Evolutionary conservation across 352 stramenopile species (phyloP), one percentile per base, ranked within the genome.

Genomic region (Phytophthora cactorum): DNA sequence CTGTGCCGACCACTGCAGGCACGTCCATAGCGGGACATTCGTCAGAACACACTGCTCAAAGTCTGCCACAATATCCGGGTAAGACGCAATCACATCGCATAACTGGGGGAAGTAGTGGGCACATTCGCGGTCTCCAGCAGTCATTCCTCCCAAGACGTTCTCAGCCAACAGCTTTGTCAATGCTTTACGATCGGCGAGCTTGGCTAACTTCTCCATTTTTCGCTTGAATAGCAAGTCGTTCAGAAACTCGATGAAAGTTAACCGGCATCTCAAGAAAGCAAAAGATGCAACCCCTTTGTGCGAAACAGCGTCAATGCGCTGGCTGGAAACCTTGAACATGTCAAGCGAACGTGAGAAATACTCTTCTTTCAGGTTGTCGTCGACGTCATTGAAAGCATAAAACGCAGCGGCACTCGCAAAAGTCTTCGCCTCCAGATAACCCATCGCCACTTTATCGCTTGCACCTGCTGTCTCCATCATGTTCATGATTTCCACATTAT

Each of bases 31-130:
- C 4, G 87, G 87, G 11, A 93, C 70, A 3, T 79, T 68, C 4
- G 60, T 63, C 12, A 91, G 46, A 32, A 91, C 51, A 12, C 64
- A 71, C 28, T 77, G 57, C 36, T 90, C 71, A 52, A 92, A 86
- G 0, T 75, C 55, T 1, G 50, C 17, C 12, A 88, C 74, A 55
- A 93, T 63, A 8, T 75, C 77, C 5, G 75, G 73, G 44, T 80
- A 92, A 25, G 77, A 68, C 17, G 78, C 66, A 38, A 93, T 70
- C 6, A 91, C 41, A 55, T 91, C 87, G 46, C 81, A 90, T 7
- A 92, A 64, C 34, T 91, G 82, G 2, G 87, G 85, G 8, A 95
- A 89, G 51, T 93, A 95, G 41, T 87, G 86, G 10, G 82, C 75
- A 54, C 81, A 90, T 71, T 89, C 80, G 44, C 88, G 78, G 41